Evolutionary conservation across 257 asterid species (phyloP), one percentile per base, ranked within the genome.

Genomic region (Paraleonurus japonicus): DNA sequence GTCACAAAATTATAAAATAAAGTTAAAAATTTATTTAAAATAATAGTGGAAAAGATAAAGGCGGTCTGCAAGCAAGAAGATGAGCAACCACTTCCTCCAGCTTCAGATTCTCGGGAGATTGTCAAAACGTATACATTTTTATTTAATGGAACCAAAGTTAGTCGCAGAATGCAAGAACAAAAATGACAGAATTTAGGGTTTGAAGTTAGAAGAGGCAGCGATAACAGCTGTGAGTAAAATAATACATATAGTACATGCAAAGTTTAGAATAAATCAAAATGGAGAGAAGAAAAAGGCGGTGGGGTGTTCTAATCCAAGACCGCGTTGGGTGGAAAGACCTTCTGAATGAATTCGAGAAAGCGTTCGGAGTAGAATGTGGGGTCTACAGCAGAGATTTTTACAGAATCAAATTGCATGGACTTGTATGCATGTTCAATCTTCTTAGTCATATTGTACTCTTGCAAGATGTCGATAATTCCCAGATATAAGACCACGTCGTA

Each of bases 391-490:
- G 99, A 95, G 61, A 95, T 92, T 48, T 90, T 88, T 20, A 91
- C 19, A 2, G 99, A 87, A 71, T 94, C 95, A 69, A 92, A 95
- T 65, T 89, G 95, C 74, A 92, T 39, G 43, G 98, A 87, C 72
- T 95, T 92, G 71, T 88, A 92, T 33, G 96, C 89, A 17, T 87
- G 99, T 27, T 95, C 98, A 0, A 92, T 73, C 96, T 88, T 95
- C 85, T 95, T 95, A 60, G 79, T 78, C 23, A 95, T 78, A 80
- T 95, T 88, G 87, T 95, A 92, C 72, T 95, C 98, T 84, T 95
- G 99, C 83, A 95, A 77, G 80, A 95, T 95, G 85, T 95, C 98
- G 22, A 95, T 92, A 41, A 95, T 88, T 47, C 99, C 98, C 67
- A 95, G 82, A 79, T 95, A 95, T 19, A 95, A 64, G 53, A 95